phyloP scores from a whole-genome alignment of 495 filamentous ascomycete genomes.

The Acidomyces sp. region DNA sequence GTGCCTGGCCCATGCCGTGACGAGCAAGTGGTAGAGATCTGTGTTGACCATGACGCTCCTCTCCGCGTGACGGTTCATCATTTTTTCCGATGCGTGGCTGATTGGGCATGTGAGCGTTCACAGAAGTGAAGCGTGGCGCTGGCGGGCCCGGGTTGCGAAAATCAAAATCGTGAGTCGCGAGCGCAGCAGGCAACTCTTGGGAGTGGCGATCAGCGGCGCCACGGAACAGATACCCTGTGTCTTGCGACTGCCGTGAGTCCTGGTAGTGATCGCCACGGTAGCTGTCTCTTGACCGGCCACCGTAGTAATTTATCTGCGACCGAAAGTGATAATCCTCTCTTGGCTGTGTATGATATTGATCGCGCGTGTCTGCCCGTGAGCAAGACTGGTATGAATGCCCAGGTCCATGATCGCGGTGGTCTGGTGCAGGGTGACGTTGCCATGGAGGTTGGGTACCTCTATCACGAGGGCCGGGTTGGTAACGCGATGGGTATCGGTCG shows the following conservation, averaged over 20 bases:
- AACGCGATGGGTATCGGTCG: too few species aligned
- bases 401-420: too few species aligned
- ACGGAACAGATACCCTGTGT: conserved; percentile 8
- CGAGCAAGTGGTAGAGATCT: not conserved
- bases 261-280: conserved; percentile 4
- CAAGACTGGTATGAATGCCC: too few species aligned
- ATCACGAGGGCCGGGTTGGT: too few species aligned
- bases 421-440: too few species aligned
- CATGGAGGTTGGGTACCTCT: too few species aligned
- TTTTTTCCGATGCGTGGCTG: conserved; percentile 1
- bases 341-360: too few species aligned
- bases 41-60: too few species aligned
- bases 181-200: not conserved
- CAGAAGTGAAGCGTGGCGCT: conserved; percentile 14
- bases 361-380: too few species aligned
- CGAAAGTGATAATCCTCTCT: too few species aligned
- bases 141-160: conserved; percentile 10
- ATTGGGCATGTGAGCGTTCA: not conserved
- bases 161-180: conserved; percentile 4
- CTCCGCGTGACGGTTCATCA: not conserved
- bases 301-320: too few species aligned
- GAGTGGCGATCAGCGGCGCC: conserved; percentile 9
- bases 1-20: not conserved
- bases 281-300: too few species aligned
- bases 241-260: conserved; percentile 2